Evolutionary conservation across 2,329 filamentous ascomycete genomes (phyloP), one percentile per base, ranked within the genome.

Genomic region (Neodidymelliopsis sp.): DNA sequence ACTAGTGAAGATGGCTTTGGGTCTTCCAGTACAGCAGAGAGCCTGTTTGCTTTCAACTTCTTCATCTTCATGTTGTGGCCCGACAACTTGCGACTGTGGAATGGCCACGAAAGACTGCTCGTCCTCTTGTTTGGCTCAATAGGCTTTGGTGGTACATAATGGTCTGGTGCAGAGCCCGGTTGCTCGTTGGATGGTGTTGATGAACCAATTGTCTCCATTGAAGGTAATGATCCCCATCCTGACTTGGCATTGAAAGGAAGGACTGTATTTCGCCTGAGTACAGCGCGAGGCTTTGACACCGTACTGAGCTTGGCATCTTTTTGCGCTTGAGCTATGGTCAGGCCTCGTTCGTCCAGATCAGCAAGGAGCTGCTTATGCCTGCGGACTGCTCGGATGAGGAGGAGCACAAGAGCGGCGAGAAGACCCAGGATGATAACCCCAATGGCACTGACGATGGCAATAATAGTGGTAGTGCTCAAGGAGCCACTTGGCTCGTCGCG

Each of bases 181-280:
- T 53, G 52, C 19, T 47, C 40, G 11, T 42, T 54, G 3, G 40
- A 31, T n/a, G 60, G 43, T 13, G 65, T 54, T 12, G 53, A 29
- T 4, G 56, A 57, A n/a, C 54, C 48, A 39, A 71, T 59, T 0
- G 63, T 66, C 29, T 77, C 75, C n/a, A 67, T 63, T 1, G 75
- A 78, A 9, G 64, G 63, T 8, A 78, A 57, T 36, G 72, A 59
- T 12, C 67, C 73, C 75, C 75, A 79, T 27, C 72, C 74, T 11
- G 66, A 66, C 31, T 65, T 66, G 2, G 63, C 56, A 33, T 71
- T 69, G 61, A 71, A 73, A 2, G 69, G 66, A 3, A 71, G 53
- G 10, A 69, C 52, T 2, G 62, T 65, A 33, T 64, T 70, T 25
- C 69, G 65, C 47, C 65, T 60, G 6, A 71, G 52, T 0, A 70